Evolutionary conservation across 2,329 filamentous ascomycete genomes (phyloP).

Genomic region (Reticulascus tulasneorum): DNA sequence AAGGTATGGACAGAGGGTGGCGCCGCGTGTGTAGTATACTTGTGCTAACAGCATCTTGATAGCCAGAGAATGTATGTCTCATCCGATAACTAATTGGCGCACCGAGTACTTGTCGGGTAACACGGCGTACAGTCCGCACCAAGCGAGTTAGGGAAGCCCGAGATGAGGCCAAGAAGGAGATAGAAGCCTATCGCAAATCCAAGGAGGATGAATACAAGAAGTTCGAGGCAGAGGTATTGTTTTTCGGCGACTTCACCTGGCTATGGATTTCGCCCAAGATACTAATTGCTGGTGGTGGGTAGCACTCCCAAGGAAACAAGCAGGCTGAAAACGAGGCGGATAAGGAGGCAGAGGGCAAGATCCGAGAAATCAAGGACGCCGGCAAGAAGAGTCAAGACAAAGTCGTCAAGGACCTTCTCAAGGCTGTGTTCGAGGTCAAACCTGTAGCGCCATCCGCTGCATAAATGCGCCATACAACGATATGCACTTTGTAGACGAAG

Average conservation of each 20-base stretch:
- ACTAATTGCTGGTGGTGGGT: constrained; percentile 5
- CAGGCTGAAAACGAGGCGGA: constrained; percentile 77
- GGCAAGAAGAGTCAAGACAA: constrained; percentile 75
- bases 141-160: constrained; percentile 97
- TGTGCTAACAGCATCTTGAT: no score
- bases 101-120: constrained; percentile 4
- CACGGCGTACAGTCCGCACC: constrained; percentile 56
- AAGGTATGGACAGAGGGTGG: no score
- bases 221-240: constrained; percentile 69
- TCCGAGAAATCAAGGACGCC: constrained; percentile 75
- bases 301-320: constrained; percentile 91
- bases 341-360: constrained; percentile 70
- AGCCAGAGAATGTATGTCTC: constrained; percentile 82
- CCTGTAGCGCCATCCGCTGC: constrained; percentile 50
- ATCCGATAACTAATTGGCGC: constrained; percentile 7
- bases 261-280: background rate
- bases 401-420: constrained; percentile 79
- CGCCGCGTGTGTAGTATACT: no score
- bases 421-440: constrained; percentile 80
- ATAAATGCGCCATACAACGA: no score
- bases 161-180: constrained; percentile 95
- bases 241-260: background rate
- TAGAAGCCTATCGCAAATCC: constrained; percentile 81
- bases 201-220: constrained; percentile 96
- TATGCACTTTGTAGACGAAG: no score